A percentile compares a stretch with the other conserved stretches of the same genome.
phyloP scores from a whole-genome alignment of 768 basidiomycete genomes.

The Leccinum imitatum region DNA sequence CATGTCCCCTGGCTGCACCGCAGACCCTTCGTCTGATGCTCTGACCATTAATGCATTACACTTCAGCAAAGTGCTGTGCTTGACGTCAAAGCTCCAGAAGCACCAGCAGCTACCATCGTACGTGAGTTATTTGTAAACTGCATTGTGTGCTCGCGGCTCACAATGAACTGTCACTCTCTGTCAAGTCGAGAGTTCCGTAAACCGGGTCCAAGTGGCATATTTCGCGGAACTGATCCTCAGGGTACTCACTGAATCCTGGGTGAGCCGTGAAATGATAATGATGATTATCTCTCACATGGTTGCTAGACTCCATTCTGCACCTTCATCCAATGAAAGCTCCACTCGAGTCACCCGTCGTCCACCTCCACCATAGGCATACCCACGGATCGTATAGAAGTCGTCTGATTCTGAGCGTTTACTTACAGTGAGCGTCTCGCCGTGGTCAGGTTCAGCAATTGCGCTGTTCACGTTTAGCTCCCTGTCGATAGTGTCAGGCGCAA shows the following conservation, averaged over 20 bases:
- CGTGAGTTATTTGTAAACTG: not conserved
- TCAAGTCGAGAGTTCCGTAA: conserved; percentile 51
- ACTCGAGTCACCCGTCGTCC: conserved; percentile 57
- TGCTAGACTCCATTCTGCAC: conserved; percentile 47
- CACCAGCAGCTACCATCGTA: conserved; percentile 48
- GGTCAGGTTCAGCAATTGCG: conserved; percentile 54
- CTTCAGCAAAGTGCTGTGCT: conserved; percentile 33
- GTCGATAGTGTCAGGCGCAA: conserved; percentile 30
- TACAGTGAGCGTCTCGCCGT: conserved; percentile 44
- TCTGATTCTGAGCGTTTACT: conserved; percentile 6
- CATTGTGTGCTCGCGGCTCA: conserved; percentile 16
- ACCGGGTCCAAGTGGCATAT: conserved; percentile 36
- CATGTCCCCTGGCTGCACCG: conserved; percentile 54
- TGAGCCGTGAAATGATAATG: conserved; percentile 2
- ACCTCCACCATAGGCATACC: conserved; percentile 65
- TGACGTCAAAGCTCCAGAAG: conserved; percentile 50
- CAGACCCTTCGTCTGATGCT: conserved; percentile 53
- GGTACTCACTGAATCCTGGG: conserved; percentile 35
- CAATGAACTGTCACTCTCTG: conserved; percentile 50
- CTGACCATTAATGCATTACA: conserved; percentile 46
- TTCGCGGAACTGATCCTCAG: conserved; percentile 50
- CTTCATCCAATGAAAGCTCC: conserved; percentile 57
- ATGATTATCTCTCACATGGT: conserved; percentile 28
- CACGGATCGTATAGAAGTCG: conserved; percentile 41
- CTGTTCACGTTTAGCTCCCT: conserved; percentile 63